Conservation (phyloP, 441 rosid species). For the Aquilaria agallochum region DNA sequence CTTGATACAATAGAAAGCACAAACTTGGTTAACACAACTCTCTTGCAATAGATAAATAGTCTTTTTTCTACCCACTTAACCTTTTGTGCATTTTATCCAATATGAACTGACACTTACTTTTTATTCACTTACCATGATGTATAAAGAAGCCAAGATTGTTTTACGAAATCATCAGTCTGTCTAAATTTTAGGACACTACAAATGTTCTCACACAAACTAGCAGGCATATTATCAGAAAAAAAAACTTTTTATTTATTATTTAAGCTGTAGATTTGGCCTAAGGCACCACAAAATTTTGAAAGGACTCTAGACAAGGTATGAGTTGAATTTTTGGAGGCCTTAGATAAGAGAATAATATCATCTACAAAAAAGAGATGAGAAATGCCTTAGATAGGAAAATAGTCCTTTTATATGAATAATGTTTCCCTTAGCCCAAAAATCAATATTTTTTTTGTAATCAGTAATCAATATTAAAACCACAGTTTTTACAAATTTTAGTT, state of each 20-base stretch:
- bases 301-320: background rate
- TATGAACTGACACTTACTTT: background rate
- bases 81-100: background rate
- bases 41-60: background rate
- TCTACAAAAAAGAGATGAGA: background rate
- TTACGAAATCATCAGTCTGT: background rate
- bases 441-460: no score
- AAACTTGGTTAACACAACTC: background rate
- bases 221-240: background rate
- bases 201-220: background rate
- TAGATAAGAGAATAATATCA: background rate
- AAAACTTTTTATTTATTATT: no score
- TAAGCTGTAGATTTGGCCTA: background rate
- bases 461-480: no score
- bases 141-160: no score
- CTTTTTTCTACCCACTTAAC: background rate
- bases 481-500: no score
- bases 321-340: background rate
- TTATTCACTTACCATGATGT: no score
- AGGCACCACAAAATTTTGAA: background rate
- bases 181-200: background rate
- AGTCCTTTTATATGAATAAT: no score
- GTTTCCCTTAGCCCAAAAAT: no score
- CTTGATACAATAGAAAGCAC: background rate
- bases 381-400: no score